phyloP scores from a whole-genome alignment of 495 filamentous ascomycete genomes.

The Talaromyces nanjingensis region DNA sequence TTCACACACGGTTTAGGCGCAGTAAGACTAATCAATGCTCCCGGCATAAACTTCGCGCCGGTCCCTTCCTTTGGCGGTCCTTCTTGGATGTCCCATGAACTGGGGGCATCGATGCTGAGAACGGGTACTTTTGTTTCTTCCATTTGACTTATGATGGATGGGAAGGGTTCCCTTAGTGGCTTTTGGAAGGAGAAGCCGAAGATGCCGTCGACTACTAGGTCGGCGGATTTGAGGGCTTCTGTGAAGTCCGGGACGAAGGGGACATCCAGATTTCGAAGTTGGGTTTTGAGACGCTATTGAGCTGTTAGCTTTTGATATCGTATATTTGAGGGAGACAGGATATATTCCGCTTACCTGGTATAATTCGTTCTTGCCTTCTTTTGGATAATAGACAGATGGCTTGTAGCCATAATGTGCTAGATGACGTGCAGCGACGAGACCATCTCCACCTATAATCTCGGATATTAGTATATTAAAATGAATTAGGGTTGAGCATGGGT shows the following conservation, averaged over 20 bases:
- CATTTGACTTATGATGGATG: slow-evolving; percentile 68
- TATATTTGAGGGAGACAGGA: not conserved
- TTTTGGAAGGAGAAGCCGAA: slow-evolving; percentile 97
- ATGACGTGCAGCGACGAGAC: slow-evolving; percentile 90
- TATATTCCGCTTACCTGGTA: slow-evolving; percentile 53
- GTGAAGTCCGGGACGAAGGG: slow-evolving; percentile 81
- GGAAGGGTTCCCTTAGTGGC: slow-evolving; percentile 84
- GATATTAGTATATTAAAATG: not conserved
- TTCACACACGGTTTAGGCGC: slow-evolving; percentile 91
- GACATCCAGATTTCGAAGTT: slow-evolving; percentile 73
- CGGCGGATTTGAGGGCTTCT: slow-evolving; percentile 52
- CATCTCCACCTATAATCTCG: slow-evolving; percentile 67
- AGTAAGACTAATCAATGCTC: slow-evolving; percentile 76
- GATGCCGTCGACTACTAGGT: slow-evolving; percentile 88
- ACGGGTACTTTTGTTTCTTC: slow-evolving; percentile 67
- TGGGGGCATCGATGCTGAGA: slow-evolving; percentile 84
- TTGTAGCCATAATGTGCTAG: slow-evolving; percentile 90
- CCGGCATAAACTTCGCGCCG: slow-evolving; percentile 72
- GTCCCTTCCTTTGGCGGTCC: slow-evolving; percentile 76
- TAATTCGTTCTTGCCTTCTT: slow-evolving; percentile 79
- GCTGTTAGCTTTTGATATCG: not conserved
- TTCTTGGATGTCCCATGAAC: slow-evolving; percentile 83
- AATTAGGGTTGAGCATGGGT: not conserved
- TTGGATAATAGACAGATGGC: slow-evolving; percentile 89
- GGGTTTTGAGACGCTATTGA: slow-evolving; percentile 65